Evolutionary conservation across 225 moss, liverwort and hornwort genomes (phyloP), one percentile per base, ranked within the genome.

Genomic region (Pseudisothecium myosuroides): DNA sequence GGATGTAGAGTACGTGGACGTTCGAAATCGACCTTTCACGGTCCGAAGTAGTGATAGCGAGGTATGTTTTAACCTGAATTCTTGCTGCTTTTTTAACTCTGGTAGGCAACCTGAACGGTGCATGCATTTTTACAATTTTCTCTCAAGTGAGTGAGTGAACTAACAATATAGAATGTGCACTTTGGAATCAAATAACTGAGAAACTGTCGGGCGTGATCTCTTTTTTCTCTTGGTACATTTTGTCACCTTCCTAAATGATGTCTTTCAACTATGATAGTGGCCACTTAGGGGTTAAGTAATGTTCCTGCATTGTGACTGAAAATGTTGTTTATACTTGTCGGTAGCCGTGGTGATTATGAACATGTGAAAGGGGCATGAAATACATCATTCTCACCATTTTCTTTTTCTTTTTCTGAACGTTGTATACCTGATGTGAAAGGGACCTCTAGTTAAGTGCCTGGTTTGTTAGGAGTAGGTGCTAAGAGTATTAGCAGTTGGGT

Each of bases 1-100:
- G 90, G 97, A 98, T 90, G 97, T 98, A 77, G 98, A 98, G 87
- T 96, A 61, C 76, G 94, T 98, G 68, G 98, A 98, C 93, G 92
- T 96, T 61, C 72, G 52, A 76, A 98, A 90, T 80, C 95, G 97
- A 77, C 96, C 98, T 18, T 98, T 98, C 85, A 98, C 96, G 26
- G 97, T 98, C 56, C 95, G 95, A 89, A 98, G 96, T 90, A 95
- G 85, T 89, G 98, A 98, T n/a, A 84, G 90, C 50, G 98, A 98
- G 98, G 98, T 98, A 83, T 68, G 63, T 78, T 86, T 83, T 13
- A 85, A 76, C 76, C 49, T 31, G 41, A 24, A 34, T 52, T 76
- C 63, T 67, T 69, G 29, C 52, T 32, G 26, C 65, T 88, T 58
- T 58, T 71, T 58, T 9, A 68, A 52, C 52, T 54, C 37, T n/a